Conservation (phyloP, 768 basidiomycete genomes). For the Lyophyllum shimeji region DNA sequence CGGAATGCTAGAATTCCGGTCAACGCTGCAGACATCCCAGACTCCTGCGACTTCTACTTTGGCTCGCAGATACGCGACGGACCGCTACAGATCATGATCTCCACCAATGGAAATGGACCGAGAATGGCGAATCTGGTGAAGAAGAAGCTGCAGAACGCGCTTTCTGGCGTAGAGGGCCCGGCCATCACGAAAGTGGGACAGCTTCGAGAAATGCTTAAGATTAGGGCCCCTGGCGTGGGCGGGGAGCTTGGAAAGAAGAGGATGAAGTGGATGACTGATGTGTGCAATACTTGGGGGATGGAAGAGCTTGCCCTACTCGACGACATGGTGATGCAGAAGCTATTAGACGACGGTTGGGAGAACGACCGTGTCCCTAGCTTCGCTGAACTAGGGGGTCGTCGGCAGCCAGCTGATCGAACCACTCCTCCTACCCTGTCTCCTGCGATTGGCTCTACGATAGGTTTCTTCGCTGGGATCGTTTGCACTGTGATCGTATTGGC, state of each 20-base stretch:
- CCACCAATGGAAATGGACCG: constrained; percentile 92
- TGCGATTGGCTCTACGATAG: constrained; percentile 29
- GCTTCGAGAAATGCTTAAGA: constrained; percentile 69
- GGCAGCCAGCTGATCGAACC: background rate
- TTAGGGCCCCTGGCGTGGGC: constrained; percentile 81
- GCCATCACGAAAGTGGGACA: constrained; percentile 81
- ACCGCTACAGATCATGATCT: constrained; percentile 93
- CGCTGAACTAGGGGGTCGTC: constrained; percentile 36
- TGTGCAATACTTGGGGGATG: constrained; percentile 86
- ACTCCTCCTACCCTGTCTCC: constrained; percentile 23
- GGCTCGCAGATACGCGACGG: constrained; percentile 90
- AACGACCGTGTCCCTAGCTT: constrained; percentile 47
- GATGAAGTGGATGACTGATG: constrained; percentile 90
- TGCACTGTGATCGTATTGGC: constrained; percentile 25
- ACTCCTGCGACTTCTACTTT: constrained; percentile 97
- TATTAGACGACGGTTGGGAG: constrained; percentile 90
- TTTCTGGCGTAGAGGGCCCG: constrained; percentile 71
- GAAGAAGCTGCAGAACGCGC: constrained; percentile 58
- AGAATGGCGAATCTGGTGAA: constrained; percentile 86
- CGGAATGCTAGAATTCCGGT: constrained; percentile 74
- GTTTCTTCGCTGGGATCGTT: constrained; percentile 44
- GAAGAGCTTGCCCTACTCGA: constrained; percentile 76
- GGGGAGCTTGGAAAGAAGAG: constrained; percentile 72
- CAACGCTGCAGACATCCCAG: constrained; percentile 96
- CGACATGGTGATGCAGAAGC: constrained; percentile 55